Evolutionary conservation across 2,329 filamentous ascomycete species (phyloP), one percentile per base, ranked within the genome.

Genomic region (Cladobotryum protrusum): DNA sequence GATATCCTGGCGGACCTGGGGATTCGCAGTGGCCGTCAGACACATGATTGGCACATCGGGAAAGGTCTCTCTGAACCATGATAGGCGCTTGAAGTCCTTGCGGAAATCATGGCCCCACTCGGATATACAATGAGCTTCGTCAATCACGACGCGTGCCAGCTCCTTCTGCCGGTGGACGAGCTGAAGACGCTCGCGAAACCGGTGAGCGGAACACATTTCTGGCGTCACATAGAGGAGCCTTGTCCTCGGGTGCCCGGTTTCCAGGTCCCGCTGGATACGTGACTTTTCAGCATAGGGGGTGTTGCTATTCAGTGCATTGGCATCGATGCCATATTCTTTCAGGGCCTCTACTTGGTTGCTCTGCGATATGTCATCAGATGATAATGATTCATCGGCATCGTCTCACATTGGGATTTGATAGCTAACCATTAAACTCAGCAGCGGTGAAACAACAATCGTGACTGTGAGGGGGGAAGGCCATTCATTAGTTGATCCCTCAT

Each of bases 51-150:
- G 91, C 0, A 96, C 88, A 49, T 87, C 79, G 0, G 90, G 88
- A 56, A 93, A 90, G 5, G 83, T 83, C 44, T 82, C 77, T 58
- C 87, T 85, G 72, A 97, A 93, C 83, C 89, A 96, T 2, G 81
- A 85, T 6, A 97, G 77, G 17, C 86, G 81, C 63, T 93, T 90
- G 69, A 96, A 97, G 50, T 90, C 87, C 34, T 85, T 87, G n/a
- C 92, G 86, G 64, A 97, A 97, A 67, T 97, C 92, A 65, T 97
- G 91, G 2, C 92, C 92, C 92, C 92, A 96, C 82, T 96, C 91
- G 19, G 89, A 95, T 58, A 97, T 95, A 66, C 92, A 97, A 67
- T 97, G 92, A 2, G 92, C 92, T 70, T 97, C 92, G 62, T 97
- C 92, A 50, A 97, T 84, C 43, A 87, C 92, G 55, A 97, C 82